Evolutionary conservation across 192 early-diverging fungal species (phyloP).

Genomic region (Rhizophagus clarus): DNA sequence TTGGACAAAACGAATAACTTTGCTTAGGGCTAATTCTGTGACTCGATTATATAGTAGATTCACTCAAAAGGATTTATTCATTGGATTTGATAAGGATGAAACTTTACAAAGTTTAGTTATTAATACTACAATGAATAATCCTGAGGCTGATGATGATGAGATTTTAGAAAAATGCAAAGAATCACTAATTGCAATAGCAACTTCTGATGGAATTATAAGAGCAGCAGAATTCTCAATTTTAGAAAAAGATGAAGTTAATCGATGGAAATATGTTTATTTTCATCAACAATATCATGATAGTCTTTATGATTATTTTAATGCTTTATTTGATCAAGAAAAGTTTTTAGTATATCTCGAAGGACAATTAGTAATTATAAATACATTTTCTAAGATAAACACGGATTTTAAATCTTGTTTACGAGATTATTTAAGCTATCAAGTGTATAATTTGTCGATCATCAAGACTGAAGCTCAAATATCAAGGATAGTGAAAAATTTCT

Average conservation of each 20-base stretch:
- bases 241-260: neutral
- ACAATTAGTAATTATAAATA: constrained; percentile 5
- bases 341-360: too few species aligned
- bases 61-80: constrained; percentile 17
- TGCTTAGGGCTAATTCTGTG: neutral
- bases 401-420: constrained; percentile 2
- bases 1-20: constrained; percentile 28
- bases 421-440: neutral
- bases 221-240: constrained; percentile 6
- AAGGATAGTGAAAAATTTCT: constrained; percentile 10
- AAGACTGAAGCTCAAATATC: constrained; percentile 11
- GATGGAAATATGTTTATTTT: constrained; percentile 25
- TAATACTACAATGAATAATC: constrained; percentile 2
- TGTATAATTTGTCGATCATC: constrained; percentile 11
- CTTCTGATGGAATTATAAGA: constrained; percentile 29
- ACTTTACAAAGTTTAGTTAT: constrained; percentile 29
- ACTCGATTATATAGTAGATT: neutral
- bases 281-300: neutral
- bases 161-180: constrained; percentile 31
- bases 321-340: neutral
- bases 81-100: constrained; percentile 3
- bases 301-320: neutral
- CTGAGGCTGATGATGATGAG: neutral
- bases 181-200: constrained; percentile 8
- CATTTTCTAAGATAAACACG: constrained; percentile 22